Percentiles rank a stretch among this genome's conserved stretches.
These are phyloP conservation scores for Aspergillus biplanus DNA, from an alignment of 495 filamentous ascomycete species.

Conservation along the genomic window DNA sequence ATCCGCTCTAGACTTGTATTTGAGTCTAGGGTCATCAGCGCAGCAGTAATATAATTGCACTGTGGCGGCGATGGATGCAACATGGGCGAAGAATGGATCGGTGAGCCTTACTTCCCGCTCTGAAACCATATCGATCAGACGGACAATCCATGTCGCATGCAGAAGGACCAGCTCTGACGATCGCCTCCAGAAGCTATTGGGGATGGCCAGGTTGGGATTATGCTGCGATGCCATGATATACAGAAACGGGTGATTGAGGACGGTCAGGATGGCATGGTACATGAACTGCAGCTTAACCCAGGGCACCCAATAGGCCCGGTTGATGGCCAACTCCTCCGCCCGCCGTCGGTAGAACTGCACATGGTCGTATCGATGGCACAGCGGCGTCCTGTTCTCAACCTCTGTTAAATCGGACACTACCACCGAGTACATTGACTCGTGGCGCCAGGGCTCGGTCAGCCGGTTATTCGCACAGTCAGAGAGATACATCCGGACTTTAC, in stretches of 20 bases:
- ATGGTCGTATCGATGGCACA: conserved; percentile 50
- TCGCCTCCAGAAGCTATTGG: conserved; percentile 50
- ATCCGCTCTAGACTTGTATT: conserved; percentile 50
- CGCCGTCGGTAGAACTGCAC: conserved; percentile 51
- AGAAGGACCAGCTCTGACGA: conserved; percentile 49
- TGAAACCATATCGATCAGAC: conserved; percentile 53
- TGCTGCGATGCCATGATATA: conserved; percentile 52
- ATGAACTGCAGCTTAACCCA: conserved; percentile 53
- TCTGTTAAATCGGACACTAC: conserved; percentile 48
- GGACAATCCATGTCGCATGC: conserved; percentile 52
- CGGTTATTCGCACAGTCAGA: conserved; percentile 45
- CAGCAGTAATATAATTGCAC: conserved; percentile 53
- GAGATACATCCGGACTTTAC: conserved; percentile 43
- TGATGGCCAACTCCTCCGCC: conserved; percentile 38
- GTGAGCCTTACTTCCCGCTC: conserved; percentile 49
- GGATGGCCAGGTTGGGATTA: conserved; percentile 50
- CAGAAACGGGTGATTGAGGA: conserved; percentile 51
- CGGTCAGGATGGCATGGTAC: conserved; percentile 49
- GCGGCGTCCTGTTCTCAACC: conserved; percentile 48
- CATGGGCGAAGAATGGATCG: conserved; percentile 51
- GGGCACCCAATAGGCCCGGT: conserved; percentile 46
- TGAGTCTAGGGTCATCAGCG: conserved; percentile 45
- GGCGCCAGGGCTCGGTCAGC: conserved; percentile 50
- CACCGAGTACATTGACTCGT: conserved; percentile 51
- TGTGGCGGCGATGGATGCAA: conserved; percentile 47